Evolutionary conservation across 2,329 filamentous ascomycete genomes (phyloP), one percentile per base, ranked within the genome.

Genomic region (Elsinoe perseae): DNA sequence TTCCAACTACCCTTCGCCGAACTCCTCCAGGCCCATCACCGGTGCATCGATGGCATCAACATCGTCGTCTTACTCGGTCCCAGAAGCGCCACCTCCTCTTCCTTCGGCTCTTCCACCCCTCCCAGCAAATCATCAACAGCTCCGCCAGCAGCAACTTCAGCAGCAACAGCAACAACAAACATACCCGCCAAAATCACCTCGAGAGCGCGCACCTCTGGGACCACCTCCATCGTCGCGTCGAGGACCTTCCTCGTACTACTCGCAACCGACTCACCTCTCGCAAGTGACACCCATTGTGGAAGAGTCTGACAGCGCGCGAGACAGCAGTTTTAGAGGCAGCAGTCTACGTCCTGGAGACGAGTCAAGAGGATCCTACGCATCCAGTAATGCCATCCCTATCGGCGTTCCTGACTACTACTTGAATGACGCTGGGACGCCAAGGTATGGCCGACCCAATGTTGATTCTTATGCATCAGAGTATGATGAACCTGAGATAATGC

Each of bases 241-340:
- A 67, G 75, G 75, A 4, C 75, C 75, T 7, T 70, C 72, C 4
- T 74, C 72, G 0, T 77, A 77, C 61, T 78, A 78, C 58, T 73
- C 74, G 1, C 73, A 75, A 58, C 65, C 71, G 54, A 74, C 72
- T 0, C 53, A 56, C 14, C 30, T 46, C 27, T 42, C 53, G 23
- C 73, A 73, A 23, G 75, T 78, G 23, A 72, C 75, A 28, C 75
- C 75, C 2, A 78, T 78, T 50, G 70, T 66, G 2, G 75, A 78
- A 64, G 75, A 78, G 60, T 69, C 72, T 4, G 74, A 75, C 52
- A 71, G 67, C n/a, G 66, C 70, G 42, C 59, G 60, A 5, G 60
- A 64, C 10, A 65, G 62, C 56, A 36, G 34, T 20, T 36, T 58
- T 16, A 57, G 62, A 23, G 60, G 60, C 16, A 61, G 63, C 46